Base-by-base conservation (phyloP, 2,329 filamentous ascomycete species). In the Cercospora sesami region DNA sequence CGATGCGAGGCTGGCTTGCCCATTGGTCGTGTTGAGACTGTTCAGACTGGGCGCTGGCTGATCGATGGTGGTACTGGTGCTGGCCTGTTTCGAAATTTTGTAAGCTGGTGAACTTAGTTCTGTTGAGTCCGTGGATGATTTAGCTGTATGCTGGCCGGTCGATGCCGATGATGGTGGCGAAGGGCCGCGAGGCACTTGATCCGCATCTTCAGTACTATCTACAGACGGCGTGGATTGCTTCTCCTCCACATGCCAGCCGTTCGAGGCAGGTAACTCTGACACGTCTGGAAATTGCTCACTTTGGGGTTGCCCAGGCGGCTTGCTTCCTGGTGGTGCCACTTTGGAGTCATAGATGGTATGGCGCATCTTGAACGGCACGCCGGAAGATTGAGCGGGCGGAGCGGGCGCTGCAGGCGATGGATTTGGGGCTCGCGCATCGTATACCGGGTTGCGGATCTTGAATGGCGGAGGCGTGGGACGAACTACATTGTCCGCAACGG, bases 361-460 rank as follows among this genome's bases (percentile, higher is more conserved):
- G 60, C 74, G 68, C 67, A 76, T 69, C 60, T 73, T 73, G 72
- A 76, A 76, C 0, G 74, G 74, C 51, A 67, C 68, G 28, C 71
- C 64, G n/a, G 66, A 62, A 45, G 60, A 61, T 51, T 65, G 63
- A 18, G 28, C 48, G 21, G 60, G 58, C 36, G 63, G 60, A 31
- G 53, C 60, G 10, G 68, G 39, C 23, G 63, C 39, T 9, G 60
- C 65, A 26, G 65, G 51, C 14, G 55, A 57, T 12, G 67, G 42
- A 10, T 23, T 57, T 36, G 65, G 53, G 30, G 60, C 69, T 45
- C 74, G 64, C 45, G 73, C 45, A 65, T 75, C 73, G 60, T 68
- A 70, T 10, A 75, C 74, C 21, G 73, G 74, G 57, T 76, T 76
- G 28, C 74, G 69, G 30, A 75, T 68, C 65, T 75, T 75, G 71